Conservation (phyloP, 129 eudicot genomes). For the Flaveria brownii region DNA sequence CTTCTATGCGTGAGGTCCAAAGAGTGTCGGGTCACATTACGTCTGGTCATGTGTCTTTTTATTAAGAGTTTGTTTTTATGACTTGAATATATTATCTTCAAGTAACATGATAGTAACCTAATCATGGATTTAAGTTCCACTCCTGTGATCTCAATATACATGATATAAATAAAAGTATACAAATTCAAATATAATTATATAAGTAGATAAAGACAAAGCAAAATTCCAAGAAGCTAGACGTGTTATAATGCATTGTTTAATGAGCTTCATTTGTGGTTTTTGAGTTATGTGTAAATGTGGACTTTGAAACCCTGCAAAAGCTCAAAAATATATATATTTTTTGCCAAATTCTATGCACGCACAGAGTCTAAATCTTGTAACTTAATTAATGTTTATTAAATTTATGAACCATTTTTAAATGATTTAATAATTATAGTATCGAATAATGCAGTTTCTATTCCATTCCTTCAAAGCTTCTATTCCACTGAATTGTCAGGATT, state of each 20-base stretch:
- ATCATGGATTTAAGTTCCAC: too few species aligned
- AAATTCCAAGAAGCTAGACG: constrained; percentile 25
- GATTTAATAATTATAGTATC: constrained; percentile 25
- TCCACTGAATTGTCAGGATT: constrained; percentile 44
- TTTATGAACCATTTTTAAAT: constrained; percentile 1
- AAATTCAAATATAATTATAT: constrained; percentile 19
- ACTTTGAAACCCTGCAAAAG: constrained; percentile 44
- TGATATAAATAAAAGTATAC: constrained; percentile 19
- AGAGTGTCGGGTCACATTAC: too few species aligned
- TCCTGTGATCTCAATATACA: not conserved
- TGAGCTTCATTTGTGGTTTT: constrained; percentile 38
- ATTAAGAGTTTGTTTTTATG: too few species aligned
- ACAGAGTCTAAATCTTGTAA: constrained; percentile 31
- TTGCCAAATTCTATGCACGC: constrained; percentile 43
- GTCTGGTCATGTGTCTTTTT: too few species aligned
- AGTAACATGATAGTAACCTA: too few species aligned
- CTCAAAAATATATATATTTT: constrained; percentile 36
- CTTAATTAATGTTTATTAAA: constrained; percentile 21
- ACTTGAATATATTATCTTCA: too few species aligned
- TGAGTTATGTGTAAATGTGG: constrained; percentile 42
- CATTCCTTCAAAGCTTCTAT: constrained; percentile 51
- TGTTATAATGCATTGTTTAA: constrained; percentile 29
- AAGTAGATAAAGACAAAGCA: constrained; percentile 38
- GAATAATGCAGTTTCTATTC: constrained; percentile 48
- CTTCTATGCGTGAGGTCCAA: too few species aligned